Base-by-base conservation (phyloP, 768 basidiomycete species). In the Tylopilus felleus region DNA sequence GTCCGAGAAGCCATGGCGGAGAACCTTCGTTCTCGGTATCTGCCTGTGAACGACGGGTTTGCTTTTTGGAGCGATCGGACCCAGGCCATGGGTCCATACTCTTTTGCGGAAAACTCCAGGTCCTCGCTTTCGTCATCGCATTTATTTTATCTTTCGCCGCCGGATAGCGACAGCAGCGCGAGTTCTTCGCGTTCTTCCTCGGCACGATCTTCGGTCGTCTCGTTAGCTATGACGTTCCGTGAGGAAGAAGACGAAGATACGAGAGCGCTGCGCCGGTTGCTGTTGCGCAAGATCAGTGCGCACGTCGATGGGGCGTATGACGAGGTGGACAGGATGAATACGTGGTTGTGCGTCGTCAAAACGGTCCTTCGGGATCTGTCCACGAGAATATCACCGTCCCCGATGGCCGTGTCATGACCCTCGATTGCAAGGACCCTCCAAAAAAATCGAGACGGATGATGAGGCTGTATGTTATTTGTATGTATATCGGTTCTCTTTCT, bases 191-290 rank as follows among this genome's bases (percentile, higher is more conserved):
- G 38, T 19, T 60, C 55, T 31, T 66, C 62, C 14, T 69, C 73
- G 13, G 61, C 71, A 29, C 58, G 72, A 45, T 70, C 74, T n/a
- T 73, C 73, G 25, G 57, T 66, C 33, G 53, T 74, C n/a, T 82
- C 85, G 4, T 64, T 82, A 28, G 72, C 79, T 7, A 75, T 74
- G 5, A 80, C 81, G 0, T 59, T 80, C 4, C 77, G 77, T 1
- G 80, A 80, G 44, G 72, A 77, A 35, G 83, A 83, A 57, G 86
- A 86, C 51, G 81, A 88, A 45, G 88, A 89, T 55, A 78, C 75
- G 12, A 78, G 80, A 33, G 75, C 77, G 25, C 73, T 88, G 33
- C 84, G 85, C 14, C 76, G 85, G 17, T 66, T 90, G n/a, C 61
- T 89, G 21, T 67, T 82, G 38, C 79, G 84, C 43, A 88, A 88